These are phyloP conservation scores for Colletotrichum spinosum DNA, from an alignment of 2,329 filamentous ascomycete genomes.

Conservation along the genomic window DNA sequence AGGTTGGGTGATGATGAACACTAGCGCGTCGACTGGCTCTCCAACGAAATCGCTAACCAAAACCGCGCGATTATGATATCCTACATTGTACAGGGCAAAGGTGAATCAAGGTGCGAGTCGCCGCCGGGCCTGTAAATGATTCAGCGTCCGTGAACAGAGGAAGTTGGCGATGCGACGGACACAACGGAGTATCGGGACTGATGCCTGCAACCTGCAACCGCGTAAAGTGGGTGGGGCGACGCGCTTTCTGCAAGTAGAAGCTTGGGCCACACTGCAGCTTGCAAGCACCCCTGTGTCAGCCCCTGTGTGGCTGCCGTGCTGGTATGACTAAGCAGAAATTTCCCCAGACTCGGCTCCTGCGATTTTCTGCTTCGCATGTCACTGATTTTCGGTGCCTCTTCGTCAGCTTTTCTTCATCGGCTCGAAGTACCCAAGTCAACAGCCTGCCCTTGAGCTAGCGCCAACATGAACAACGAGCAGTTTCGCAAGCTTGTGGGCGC, in stretches of 20 bases:
- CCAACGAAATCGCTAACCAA: no score
- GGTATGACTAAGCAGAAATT: constrained; percentile 12
- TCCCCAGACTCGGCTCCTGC: background rate
- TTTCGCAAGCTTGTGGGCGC: constrained; percentile 83
- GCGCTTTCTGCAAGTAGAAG: constrained; percentile 52
- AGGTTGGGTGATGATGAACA: background rate
- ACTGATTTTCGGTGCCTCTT: background rate
- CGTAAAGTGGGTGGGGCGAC: constrained; percentile 50
- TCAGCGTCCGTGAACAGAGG: no score
- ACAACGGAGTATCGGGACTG: constrained; percentile 2
- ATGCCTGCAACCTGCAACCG: constrained; percentile 41
- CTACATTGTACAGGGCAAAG: no score
- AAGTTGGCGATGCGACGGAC: no score
- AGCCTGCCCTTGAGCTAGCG: background rate
- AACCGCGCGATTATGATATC: no score
- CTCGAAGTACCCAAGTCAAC: background rate
- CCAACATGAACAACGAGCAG: constrained; percentile 90
- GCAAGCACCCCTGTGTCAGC: no score
- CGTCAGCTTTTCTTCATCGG: background rate
- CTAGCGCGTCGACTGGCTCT: background rate
- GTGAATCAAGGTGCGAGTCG: no score
- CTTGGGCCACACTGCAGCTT: constrained; percentile 45
- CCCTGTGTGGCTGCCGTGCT: no score
- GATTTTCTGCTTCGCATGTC: background rate
- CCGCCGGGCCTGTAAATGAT: no score